These are phyloP conservation scores for Phytophthora sp. DNA, from an alignment of 352 stramenopile species.

Conservation along the genomic window DNA sequence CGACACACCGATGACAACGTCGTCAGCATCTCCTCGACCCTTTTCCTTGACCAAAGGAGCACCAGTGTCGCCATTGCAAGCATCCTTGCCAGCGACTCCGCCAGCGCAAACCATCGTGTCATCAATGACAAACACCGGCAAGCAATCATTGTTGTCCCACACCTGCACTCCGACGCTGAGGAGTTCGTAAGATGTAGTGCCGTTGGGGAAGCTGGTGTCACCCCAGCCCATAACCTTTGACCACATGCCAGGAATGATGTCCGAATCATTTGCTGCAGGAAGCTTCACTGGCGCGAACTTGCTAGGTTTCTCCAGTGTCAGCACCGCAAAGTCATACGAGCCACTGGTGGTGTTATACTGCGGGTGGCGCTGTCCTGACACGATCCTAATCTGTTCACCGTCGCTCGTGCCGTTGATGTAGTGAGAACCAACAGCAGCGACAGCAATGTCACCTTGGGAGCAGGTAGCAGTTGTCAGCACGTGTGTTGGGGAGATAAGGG, in stretches of 20 bases:
- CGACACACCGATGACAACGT: constrained; percentile 54
- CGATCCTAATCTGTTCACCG: background rate
- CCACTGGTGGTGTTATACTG: constrained; percentile 34
- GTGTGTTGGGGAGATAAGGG: background rate
- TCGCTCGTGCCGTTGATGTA: background rate
- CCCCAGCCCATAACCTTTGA: constrained; percentile 47
- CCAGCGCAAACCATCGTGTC: constrained; percentile 51
- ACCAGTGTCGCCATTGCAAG: constrained; percentile 53
- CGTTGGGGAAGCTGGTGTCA: constrained; percentile 24
- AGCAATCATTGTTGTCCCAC: constrained; percentile 39
- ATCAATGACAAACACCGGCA: constrained; percentile 22
- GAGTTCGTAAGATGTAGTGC: constrained; percentile 29
- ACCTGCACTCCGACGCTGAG: constrained; percentile 39
- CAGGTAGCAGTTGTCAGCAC: background rate
- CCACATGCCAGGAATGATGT: constrained; percentile 24
- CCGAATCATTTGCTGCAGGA: constrained; percentile 26
- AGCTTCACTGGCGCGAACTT: constrained; percentile 38
- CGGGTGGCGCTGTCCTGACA: background rate
- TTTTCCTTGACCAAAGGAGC: constrained; percentile 46
- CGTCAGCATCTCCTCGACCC: constrained; percentile 9
- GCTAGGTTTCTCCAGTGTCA: constrained; percentile 38
- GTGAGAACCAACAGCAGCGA: background rate
- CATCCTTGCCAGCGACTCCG: constrained; percentile 19
- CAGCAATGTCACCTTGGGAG: background rate
- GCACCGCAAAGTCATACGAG: constrained; percentile 35